These are phyloP conservation scores for Biscogniauxia marginata DNA, from an alignment of 2,329 filamentous ascomycete species.

Conservation along the genomic window DNA sequence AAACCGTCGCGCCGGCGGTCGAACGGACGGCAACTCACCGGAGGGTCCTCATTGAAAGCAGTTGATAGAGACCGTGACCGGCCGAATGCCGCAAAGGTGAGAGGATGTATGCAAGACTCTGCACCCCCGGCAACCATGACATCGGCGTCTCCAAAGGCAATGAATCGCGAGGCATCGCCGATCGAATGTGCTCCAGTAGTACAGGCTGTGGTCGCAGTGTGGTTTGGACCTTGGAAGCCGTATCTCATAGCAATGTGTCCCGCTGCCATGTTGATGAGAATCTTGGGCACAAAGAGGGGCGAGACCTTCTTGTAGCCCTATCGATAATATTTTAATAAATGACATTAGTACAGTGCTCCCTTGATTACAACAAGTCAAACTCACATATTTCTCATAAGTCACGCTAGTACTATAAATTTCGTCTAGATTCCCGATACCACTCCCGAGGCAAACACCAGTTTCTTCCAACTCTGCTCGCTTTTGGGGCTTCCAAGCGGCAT, in stretches of 20 bases:
- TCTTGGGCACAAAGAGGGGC: constrained; percentile 86
- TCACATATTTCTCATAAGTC: constrained; percentile 69
- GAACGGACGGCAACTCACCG: constrained; percentile 79
- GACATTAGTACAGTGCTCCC: constrained; percentile 8
- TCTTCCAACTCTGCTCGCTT: constrained; percentile 63
- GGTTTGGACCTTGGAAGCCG: constrained; percentile 87
- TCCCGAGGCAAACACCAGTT: constrained; percentile 90
- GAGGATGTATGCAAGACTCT: constrained; percentile 92
- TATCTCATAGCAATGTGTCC: constrained; percentile 93
- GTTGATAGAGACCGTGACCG: constrained; percentile 84
- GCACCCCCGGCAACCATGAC: constrained; percentile 96
- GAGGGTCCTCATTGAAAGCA: constrained; percentile 70
- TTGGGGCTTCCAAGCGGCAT: constrained; percentile 73
- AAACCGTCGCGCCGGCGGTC: constrained; percentile 79
- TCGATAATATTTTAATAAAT: background rate
- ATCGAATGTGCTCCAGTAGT: constrained; percentile 95
- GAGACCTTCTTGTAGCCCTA: constrained; percentile 92
- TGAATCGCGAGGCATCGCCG: constrained; percentile 89
- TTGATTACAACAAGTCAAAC: constrained; percentile 25
- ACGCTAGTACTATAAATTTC: constrained; percentile 85
- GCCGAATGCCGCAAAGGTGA: constrained; percentile 89
- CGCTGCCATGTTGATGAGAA: constrained; percentile 92
- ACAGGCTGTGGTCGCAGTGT: constrained; percentile 89
- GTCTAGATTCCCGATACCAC: constrained; percentile 91
- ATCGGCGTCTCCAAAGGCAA: constrained; percentile 85